Percentiles rank a stretch among this genome's conserved stretches.
These are phyloP conservation scores for Apiospora hydei DNA, from an alignment of 2,329 filamentous ascomycete genomes.

Conservation along the genomic window DNA sequence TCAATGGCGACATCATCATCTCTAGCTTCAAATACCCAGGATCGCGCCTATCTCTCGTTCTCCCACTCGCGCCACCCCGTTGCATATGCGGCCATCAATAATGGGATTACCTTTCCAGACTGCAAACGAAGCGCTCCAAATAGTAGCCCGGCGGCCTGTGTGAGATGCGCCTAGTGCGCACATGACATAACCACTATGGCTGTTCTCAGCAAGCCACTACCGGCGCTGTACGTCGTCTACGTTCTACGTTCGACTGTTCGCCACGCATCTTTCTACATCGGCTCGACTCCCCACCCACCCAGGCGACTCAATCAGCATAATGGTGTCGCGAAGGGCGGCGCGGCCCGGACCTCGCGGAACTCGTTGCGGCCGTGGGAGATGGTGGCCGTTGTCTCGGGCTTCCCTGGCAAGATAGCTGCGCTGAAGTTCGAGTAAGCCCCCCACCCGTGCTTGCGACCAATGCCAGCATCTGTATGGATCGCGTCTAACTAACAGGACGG, in stretches of 20 bases:
- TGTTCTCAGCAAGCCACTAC: constrained; percentile 66
- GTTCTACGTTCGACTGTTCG: constrained; percentile 83
- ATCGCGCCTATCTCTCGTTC: background rate
- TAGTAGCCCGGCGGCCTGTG: background rate
- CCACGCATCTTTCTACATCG: constrained; percentile 80
- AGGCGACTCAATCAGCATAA: constrained; percentile 92
- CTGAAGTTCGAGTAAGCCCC: constrained; percentile 83
- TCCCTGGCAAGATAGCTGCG: constrained; percentile 85
- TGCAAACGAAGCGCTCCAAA: background rate
- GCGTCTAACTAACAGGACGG: constrained; percentile 29
- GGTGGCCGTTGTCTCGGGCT: constrained; percentile 84
- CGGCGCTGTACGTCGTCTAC: constrained; percentile 93
- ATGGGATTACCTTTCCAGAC: background rate
- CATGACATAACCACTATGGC: constrained; percentile 45
- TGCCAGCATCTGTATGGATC: background rate
- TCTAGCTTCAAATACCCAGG: background rate
- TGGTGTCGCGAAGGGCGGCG: constrained; percentile 82
- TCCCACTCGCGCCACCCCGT: background rate
- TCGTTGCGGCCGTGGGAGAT: constrained; percentile 89
- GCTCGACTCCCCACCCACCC: constrained; percentile 87
- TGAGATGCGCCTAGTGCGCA: background rate
- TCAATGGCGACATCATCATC: background rate
- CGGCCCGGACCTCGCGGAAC: constrained; percentile 73
- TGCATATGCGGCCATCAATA: background rate
- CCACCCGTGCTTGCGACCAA: background rate